These are phyloP conservation scores for Pseudonitzschia multiseries DNA, from an alignment of 108 stramenopile genomes.

Conservation along the genomic window DNA sequence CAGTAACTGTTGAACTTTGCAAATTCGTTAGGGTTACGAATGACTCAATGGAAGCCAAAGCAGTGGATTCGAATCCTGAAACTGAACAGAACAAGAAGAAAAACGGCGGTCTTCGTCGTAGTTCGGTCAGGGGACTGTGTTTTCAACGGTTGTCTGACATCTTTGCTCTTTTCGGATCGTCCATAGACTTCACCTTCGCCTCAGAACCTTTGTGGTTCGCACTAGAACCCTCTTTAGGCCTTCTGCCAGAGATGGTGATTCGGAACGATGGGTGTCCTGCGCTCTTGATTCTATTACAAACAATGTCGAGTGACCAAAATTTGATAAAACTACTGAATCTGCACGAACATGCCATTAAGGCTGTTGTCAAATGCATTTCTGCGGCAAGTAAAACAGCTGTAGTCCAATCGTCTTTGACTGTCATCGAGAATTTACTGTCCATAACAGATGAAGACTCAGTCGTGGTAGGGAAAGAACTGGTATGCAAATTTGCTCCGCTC, in stretches of 20 bases:
- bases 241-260: conserved; percentile 69
- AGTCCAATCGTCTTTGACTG: conserved; percentile 47
- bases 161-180: conserved; percentile 55
- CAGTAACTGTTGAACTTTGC: conserved; percentile 54
- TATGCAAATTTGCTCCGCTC: conserved; percentile 44
- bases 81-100: conserved; percentile 7
- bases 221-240: conserved; percentile 46
- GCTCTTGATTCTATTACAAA: conserved; percentile 57
- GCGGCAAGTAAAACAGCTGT: conserved; percentile 50
- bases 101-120: conserved; percentile 22
- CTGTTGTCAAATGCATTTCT: conserved; percentile 67
- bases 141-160: conserved; percentile 67
- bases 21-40: conserved; percentile 42
- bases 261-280: conserved; percentile 71
- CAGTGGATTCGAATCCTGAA: background rate
- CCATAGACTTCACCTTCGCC: conserved; percentile 51
- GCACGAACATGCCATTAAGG: conserved; percentile 44
- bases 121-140: conserved; percentile 60
- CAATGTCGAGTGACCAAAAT: conserved; percentile 47
- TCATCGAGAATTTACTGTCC: conserved; percentile 68
- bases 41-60: conserved; percentile 21
- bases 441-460: conserved; percentile 23
- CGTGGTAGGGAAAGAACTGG: conserved; percentile 3
- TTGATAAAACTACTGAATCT: conserved; percentile 47
- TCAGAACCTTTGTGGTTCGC: conserved; percentile 55